These are phyloP conservation scores for Lenzites betulinus DNA, from an alignment of 768 basidiomycete species.

Conservation along the genomic window DNA sequence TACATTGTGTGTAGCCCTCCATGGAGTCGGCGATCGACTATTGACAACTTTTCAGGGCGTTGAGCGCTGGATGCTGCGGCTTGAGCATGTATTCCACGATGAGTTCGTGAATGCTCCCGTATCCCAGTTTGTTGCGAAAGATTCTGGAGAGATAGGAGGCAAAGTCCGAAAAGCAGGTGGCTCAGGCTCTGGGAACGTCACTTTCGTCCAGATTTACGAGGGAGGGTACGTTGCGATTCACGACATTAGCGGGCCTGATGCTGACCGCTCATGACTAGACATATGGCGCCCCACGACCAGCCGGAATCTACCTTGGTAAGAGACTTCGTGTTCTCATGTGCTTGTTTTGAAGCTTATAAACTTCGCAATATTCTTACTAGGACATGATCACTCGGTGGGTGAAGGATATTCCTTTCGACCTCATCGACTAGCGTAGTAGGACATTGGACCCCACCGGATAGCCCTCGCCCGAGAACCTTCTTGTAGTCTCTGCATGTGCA, in stretches of 20 bases:
- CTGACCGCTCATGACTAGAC: background rate
- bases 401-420: slow-evolving; percentile 6
- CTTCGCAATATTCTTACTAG: background rate
- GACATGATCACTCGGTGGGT: slow-evolving; percentile 17
- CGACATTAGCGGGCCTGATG: too few relatives aligned
- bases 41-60: slow-evolving; percentile 38
- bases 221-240: slow-evolving; percentile 41
- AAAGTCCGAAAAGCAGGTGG: slow-evolving; percentile 44
- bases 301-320: slow-evolving; percentile 11
- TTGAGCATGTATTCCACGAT: slow-evolving; percentile 41
- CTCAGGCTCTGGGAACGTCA: slow-evolving; percentile 46
- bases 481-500: too few relatives aligned
- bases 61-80: slow-evolving; percentile 41
- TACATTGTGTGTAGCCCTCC: slow-evolving; percentile 26
- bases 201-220: slow-evolving; percentile 50
- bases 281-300: slow-evolving; percentile 17
- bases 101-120: slow-evolving; percentile 38
- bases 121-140: slow-evolving; percentile 37
- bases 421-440: too few relatives aligned
- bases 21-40: background rate
- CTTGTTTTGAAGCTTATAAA: background rate
- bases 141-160: slow-evolving; percentile 40
- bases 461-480: too few relatives aligned
- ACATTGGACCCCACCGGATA: too few relatives aligned
- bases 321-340: background rate